A percentile compares a stretch with the other conserved stretches of the same genome.
Evolutionary conservation across 148 eudicot genomes (phyloP).

Genomic region (Nepenthes gracilis): DNA sequence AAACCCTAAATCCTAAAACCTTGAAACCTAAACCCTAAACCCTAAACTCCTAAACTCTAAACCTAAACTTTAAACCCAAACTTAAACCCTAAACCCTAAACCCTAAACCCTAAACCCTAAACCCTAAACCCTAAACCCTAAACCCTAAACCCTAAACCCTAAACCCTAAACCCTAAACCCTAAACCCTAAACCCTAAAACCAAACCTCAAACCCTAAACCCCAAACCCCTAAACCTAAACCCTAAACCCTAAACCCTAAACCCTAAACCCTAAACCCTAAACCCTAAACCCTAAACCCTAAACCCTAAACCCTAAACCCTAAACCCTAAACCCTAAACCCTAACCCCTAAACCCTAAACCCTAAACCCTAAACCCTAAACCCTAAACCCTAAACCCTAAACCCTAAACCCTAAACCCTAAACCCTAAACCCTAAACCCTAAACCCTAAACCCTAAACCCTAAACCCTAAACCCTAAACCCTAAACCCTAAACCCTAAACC

Average conservation of each 20-base stretch:
- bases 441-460: slow-evolving; percentile 8
- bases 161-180: slow-evolving; percentile 7
- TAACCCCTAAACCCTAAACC: slow-evolving; percentile 8
- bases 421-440: slow-evolving; percentile 8
- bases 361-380: slow-evolving; percentile 13
- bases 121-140: slow-evolving; percentile 8
- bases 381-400: slow-evolving; percentile 8
- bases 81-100: slow-evolving; percentile 7
- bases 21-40: slow-evolving; percentile 11
- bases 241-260: slow-evolving; percentile 2
- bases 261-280: slow-evolving; percentile 9
- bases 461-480: slow-evolving; percentile 9
- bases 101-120: slow-evolving; percentile 3
- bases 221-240: slow-evolving; percentile 6
- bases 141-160: slow-evolving; percentile 5
- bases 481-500: slow-evolving; percentile 8
- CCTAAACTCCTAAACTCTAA: slow-evolving; percentile 8
- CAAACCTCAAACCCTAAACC: neutral
- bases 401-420: slow-evolving; percentile 7
- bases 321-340: slow-evolving; percentile 9
- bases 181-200: too few relatives aligned
- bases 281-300: slow-evolving; percentile 9
- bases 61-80: neutral
- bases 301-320: neutral
- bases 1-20: slow-evolving; percentile 12